Base-by-base conservation (phyloP, 345 rosid genomes). In the Gossypium ekmanianum region DNA sequence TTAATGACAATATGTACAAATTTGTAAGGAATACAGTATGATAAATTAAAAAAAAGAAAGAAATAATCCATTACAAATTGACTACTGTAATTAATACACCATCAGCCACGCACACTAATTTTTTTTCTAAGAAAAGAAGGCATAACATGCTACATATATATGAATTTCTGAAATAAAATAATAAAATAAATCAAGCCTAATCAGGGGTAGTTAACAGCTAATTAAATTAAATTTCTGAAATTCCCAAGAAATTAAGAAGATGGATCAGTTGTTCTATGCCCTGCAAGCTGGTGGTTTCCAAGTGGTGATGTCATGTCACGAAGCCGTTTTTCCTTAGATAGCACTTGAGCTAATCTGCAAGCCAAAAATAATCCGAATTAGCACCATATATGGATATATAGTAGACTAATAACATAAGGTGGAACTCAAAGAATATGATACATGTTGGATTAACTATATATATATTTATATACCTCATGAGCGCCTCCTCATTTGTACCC, bases 331-430 rank as follows among this genome's bases (percentile, higher is more conserved):
- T 92, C 93, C 9, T 75, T 72, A 0, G 94, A 89, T n/a, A 93
- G 90, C 5, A 80, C 4, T 66, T 79, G 82, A 3, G 94, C 97
- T 71, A 88, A 78, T 81, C 94, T 92, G 76, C 61, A 75, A 70
- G 11, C 10, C 8, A 8, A 13, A 66, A 29, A 2, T 13, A 17
- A 72, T 13, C 50, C 14, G 34, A 41, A 52, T 3, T 51, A 67
- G 34, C 43, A 20, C 8, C 50, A 63, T 24, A 0, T 55, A 34
- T 34, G 41, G 1, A 34, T 34, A 34, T 34, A 34, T 5, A 34
- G 41, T 34, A 34, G 41, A 34, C 7, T 34, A 34, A 34, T 34
- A 34, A 34, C 41, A 34, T 34, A 5, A 34, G 7, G 7, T 34
- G 41, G 41, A 34, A 34, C 7, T 34, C 41, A 34, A 1, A 34